Conservation (phyloP, 495 filamentous ascomycete species). For the Hyphodiscus hymeniophilus region DNA sequence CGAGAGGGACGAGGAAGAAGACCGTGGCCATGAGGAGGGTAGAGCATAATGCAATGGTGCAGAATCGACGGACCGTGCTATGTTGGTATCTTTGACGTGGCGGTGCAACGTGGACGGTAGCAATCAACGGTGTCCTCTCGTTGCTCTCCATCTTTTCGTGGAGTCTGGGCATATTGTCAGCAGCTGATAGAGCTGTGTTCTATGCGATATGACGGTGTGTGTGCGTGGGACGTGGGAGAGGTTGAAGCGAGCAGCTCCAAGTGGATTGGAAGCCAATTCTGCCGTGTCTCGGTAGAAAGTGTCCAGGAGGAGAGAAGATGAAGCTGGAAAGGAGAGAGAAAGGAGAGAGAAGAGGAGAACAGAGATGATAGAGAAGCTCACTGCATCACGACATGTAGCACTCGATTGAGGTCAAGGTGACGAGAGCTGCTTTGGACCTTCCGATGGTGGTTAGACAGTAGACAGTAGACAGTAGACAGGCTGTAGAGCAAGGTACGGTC, state of each 20-base stretch:
- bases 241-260: not conserved
- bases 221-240: too few relatives aligned
- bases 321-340: not conserved
- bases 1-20: constrained; percentile 46
- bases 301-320: not conserved
- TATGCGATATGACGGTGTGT: too few relatives aligned
- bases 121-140: constrained; percentile 55
- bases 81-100: constrained; percentile 60
- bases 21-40: constrained; percentile 50
- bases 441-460: not conserved
- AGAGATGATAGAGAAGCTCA: too few relatives aligned
- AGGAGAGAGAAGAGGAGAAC: not conserved
- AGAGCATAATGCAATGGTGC: constrained; percentile 52
- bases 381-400: too few relatives aligned
- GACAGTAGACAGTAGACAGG: too few relatives aligned
- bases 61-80: constrained; percentile 60
- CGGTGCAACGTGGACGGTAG: constrained; percentile 42
- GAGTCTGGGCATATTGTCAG: constrained; percentile 14
- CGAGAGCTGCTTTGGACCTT: not conserved
- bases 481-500: too few relatives aligned
- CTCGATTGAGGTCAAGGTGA: too few relatives aligned
- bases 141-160: constrained; percentile 34
- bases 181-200: not conserved
- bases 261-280: too few relatives aligned
- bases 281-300: too few relatives aligned